Evolutionary conservation across 768 basidiomycete species (phyloP).

Genomic region (Austroboletus eburneus): DNA sequence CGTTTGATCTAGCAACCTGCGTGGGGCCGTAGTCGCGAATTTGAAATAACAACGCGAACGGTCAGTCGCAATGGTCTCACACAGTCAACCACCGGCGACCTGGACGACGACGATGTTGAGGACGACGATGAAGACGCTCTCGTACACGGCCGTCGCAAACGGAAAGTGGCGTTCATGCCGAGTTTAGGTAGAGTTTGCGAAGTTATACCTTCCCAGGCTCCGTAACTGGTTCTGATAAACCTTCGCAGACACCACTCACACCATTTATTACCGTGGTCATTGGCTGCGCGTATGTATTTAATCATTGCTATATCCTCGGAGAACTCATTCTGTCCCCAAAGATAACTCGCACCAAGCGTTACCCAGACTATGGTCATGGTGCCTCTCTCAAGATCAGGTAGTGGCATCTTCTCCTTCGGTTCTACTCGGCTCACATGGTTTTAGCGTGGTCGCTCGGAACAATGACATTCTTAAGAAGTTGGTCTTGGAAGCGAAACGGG

Average conservation of each 20-base stretch:
- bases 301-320: conserved; percentile 14
- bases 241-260: conserved; percentile 73
- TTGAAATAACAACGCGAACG: conserved; percentile 83
- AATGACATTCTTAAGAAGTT: conserved; percentile 86
- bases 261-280: conserved; percentile 86
- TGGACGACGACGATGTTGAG: conserved; percentile 76
- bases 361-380: conserved; percentile 71
- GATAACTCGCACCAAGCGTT: conserved; percentile 80
- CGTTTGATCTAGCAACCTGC: conserved; percentile 67
- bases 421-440: conserved; percentile 13
- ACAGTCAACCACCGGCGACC: conserved; percentile 66
- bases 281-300: conserved; percentile 66
- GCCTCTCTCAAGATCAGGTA: conserved; percentile 79
- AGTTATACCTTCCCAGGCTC: conserved; percentile 8
- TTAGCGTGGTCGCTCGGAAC: conserved; percentile 80
- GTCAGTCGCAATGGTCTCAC: conserved; percentile 60
- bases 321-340: conserved; percentile 28
- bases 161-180: conserved; percentile 84
- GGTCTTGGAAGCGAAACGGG: conserved; percentile 81
- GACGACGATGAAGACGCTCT: conserved; percentile 53
- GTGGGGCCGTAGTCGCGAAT: conserved; percentile 84
- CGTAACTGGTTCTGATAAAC: conserved; percentile 14
- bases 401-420: conserved; percentile 9
- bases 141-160: conserved; percentile 66
- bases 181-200: conserved; percentile 55